Conservation (phyloP, 1,284 basidiomycete genomes). For the Trichosporon asahii region DNA sequence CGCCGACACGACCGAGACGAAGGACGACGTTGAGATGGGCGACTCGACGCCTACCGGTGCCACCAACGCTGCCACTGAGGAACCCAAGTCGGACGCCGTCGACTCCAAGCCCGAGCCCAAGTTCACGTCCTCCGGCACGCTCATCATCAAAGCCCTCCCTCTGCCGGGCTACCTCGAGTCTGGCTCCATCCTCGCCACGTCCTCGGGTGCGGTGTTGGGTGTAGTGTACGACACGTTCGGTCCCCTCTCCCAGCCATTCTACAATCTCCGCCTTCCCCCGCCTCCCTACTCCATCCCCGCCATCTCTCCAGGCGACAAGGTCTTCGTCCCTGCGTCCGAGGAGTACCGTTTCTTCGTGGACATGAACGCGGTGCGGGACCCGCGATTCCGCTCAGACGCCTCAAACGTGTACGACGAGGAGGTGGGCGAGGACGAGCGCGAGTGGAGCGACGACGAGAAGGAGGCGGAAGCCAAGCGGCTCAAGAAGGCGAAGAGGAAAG, state of each 20-base stretch:
- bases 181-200: conserved; percentile 55
- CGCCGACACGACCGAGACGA: too few species aligned
- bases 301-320: conserved; percentile 26
- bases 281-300: conserved; percentile 46
- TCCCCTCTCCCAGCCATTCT: conserved; percentile 57
- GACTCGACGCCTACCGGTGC: neutral
- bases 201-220: conserved; percentile 55
- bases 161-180: conserved; percentile 54
- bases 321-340: conserved; percentile 53
- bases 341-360: conserved; percentile 54
- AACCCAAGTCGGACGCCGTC: neutral
- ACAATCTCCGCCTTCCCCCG: conserved; percentile 49
- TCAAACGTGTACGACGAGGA: conserved; percentile 59
- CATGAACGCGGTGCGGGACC: conserved; percentile 51
- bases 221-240: conserved; percentile 59
- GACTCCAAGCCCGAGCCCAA: conserved; percentile 22
- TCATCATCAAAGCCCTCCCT: conserved; percentile 50
- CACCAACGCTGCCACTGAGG: neutral
- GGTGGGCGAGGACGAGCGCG: conserved; percentile 56
- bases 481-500: conserved; percentile 33
- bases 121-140: conserved; percentile 50
- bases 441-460: conserved; percentile 59
- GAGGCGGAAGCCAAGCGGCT: conserved; percentile 54
- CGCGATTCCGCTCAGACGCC: conserved; percentile 56
- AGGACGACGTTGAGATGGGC: neutral